Conservation (phyloP, 1,139 yeast genomes). For the Geotrichum reessii region DNA sequence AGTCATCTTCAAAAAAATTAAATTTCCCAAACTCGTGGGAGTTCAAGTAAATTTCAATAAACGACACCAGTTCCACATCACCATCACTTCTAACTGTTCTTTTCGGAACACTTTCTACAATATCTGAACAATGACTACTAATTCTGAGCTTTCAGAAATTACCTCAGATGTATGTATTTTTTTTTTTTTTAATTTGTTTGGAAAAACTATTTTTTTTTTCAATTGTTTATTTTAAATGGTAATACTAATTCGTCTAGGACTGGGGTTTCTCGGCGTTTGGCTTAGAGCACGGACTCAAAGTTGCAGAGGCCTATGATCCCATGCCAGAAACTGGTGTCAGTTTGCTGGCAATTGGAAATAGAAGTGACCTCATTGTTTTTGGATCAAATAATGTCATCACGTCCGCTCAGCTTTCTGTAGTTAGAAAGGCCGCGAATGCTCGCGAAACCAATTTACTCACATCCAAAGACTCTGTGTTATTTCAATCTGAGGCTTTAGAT, state of each 20-base stretch:
- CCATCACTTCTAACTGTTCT: background rate
- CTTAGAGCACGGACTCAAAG: slow-evolving; percentile 22
- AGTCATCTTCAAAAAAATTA: background rate
- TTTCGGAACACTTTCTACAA: background rate
- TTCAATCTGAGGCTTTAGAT: slow-evolving; percentile 6
- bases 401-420: background rate
- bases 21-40: background rate
- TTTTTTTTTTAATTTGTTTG: no score
- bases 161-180: background rate
- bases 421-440: background rate
- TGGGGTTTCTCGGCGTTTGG: slow-evolving; percentile 27
- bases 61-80: background rate
- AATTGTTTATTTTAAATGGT: background rate
- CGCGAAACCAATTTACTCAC: background rate
- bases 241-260: slow-evolving; percentile 20
- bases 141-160: background rate
- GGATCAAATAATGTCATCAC: slow-evolving; percentile 11
- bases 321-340: slow-evolving; percentile 19
- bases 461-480: background rate
- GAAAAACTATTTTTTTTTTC: background rate
- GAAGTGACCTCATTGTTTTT: slow-evolving; percentile 6
- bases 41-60: background rate
- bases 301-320: slow-evolving; percentile 21
- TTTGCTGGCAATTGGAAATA: slow-evolving; percentile 12
- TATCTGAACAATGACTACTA: background rate